These are phyloP conservation scores for Blastocystis sp. DNA, from an alignment of 352 stramenopile species.

Conservation along the genomic window DNA sequence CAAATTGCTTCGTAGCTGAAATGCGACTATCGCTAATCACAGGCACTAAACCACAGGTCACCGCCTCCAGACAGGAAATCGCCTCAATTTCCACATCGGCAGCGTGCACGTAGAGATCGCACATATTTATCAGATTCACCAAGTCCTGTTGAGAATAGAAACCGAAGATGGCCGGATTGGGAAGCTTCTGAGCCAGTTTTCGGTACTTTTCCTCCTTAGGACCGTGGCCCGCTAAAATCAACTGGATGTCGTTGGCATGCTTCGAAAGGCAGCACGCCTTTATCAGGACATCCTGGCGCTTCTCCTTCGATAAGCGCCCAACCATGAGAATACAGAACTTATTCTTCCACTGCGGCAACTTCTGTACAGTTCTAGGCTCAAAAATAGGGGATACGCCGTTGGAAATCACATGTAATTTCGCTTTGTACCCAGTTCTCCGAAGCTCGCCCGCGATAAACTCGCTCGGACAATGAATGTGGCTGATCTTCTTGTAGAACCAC, in stretches of 20 bases:
- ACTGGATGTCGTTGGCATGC: constrained; percentile 14
- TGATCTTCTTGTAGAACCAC: constrained; percentile 49
- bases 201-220: constrained; percentile 49
- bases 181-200: not conserved
- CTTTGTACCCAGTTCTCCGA: constrained; percentile 41
- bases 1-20: constrained; percentile 48
- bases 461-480: constrained; percentile 56
- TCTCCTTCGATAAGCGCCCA: constrained; percentile 58
- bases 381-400: constrained; percentile 24
- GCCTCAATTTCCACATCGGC: constrained; percentile 61
- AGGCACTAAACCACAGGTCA: constrained; percentile 39
- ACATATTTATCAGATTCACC: constrained; percentile 49
- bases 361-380: not conserved
- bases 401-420: constrained; percentile 48
- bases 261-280: constrained; percentile 36
- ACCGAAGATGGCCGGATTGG: constrained; percentile 31
- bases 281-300: constrained; percentile 61
- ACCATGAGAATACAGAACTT: constrained; percentile 62
- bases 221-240: constrained; percentile 57
- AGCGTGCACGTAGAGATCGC: constrained; percentile 59
- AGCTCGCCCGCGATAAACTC: constrained; percentile 53
- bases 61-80: constrained; percentile 51
- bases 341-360: constrained; percentile 32
- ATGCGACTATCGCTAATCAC: constrained; percentile 45
- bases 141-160: constrained; percentile 60